Evolutionary conservation across 164 flowering plant species (phyloP).

Genomic region (Vitis vinifera): ASM3070453v1 NC_081810.1:1694001-1694500

Average conservation of each 20-base stretch:
- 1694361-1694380: constrained; percentile 18
- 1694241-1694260: constrained; percentile 20
- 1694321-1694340: constrained; percentile 7
- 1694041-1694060: constrained; percentile 25
- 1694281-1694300: constrained; percentile 19
- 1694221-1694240: constrained; percentile 1
- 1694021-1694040: constrained; percentile 22
- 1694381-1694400: constrained; percentile 23
- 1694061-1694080: constrained; percentile 28
- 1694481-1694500: constrained; percentile 25
- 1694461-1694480: neutral
- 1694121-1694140: constrained; percentile 43
- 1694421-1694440: constrained; percentile 3
- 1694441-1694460: neutral
- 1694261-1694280: constrained; percentile 36
- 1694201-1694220: constrained; percentile 34
- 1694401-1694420: constrained; percentile 21
- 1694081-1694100: neutral
- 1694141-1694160: constrained; percentile 6
- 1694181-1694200: constrained; percentile 36
- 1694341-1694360: neutral
- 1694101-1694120: constrained; percentile 25
- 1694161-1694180: constrained; percentile 37
- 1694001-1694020: constrained; percentile 23
- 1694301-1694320: constrained; percentile 21